Base-by-base conservation (phyloP, 306 rosid genomes). In the Myrica gale region DNA sequence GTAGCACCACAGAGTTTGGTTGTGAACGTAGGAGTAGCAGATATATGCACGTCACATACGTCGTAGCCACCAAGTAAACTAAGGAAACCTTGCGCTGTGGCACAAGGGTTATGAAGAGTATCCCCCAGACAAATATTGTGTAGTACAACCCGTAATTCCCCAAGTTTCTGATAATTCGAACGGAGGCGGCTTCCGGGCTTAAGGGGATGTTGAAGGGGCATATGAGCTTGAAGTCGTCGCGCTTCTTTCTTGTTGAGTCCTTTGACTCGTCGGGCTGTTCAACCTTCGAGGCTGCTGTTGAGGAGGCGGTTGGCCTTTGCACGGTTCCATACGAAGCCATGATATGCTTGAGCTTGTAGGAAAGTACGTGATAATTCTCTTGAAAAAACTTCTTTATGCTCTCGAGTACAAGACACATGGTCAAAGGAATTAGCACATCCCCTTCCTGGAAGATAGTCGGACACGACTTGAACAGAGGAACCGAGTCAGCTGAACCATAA, bases 101-200 rank as follows among this genome's bases (percentile, higher is more conserved):
- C 45, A 90, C 80, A 5, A 88, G 89, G 11, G 87, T 79, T 76
- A 88, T 85, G 86, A 85, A 88, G 76, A 88, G 96, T 75, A 85
- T 78, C 75, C 84, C 77, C 93, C 93, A 90, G 62, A 90, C 78
- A 65, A 90, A 90, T 26, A 80, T 84, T 1, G 83, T 9, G 84
- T 90, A 88, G 37, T 82, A 87, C 41, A 83, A 62, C 21, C 91
- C 86, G 13, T 71, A 81, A 74, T 54, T 79, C 9, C 23, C 73
- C 3, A 84, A 45, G 85, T 88, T 90, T 76, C 71, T 65, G 42
- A 72, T 74, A 42, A 90, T 74, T 1, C 93, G 76, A 2, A 70
- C 48, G 0, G 85, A 84, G 1, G 91, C 85, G 2, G 84, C 80
- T 83, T 88, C 96, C 32, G 85, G 20, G 78, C 90, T 82, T 21